phyloP scores from a whole-genome alignment of 2,329 filamentous ascomycete genomes.

The Ciborinia camelliae region DNA sequence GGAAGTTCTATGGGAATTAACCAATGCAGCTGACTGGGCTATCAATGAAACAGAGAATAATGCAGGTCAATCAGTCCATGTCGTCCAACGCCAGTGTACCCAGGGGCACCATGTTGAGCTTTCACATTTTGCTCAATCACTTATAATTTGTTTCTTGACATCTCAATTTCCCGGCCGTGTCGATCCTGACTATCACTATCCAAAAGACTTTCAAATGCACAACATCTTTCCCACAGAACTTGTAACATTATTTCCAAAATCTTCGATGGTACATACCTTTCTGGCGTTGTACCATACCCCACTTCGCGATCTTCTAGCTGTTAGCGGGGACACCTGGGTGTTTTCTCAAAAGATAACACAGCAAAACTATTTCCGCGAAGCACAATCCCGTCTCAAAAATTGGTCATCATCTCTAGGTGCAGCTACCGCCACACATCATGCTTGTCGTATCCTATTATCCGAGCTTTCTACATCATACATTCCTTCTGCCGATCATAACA shows the following conservation, averaged over 20 bases:
- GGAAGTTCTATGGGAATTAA: conserved; percentile 49
- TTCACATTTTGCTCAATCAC: conserved; percentile 29
- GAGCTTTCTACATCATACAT: conserved; percentile 41
- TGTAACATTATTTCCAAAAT: conserved; percentile 44
- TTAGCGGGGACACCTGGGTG: conserved; percentile 57
- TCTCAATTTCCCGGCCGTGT: conserved; percentile 30
- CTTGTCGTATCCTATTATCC: conserved; percentile 49
- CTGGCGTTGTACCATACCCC: conserved; percentile 56
- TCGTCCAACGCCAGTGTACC: conserved; percentile 22
- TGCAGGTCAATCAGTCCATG: conserved; percentile 22
- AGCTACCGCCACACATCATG: conserved; percentile 47
- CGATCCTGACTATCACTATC: conserved; percentile 36
- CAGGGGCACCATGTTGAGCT: conserved; percentile 18
- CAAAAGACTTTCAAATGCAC: conserved; percentile 21
- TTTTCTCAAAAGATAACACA: conserved; percentile 53
- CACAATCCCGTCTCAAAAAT: conserved; percentile 45
- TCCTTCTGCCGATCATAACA: not conserved
- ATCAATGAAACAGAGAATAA: conserved; percentile 21
- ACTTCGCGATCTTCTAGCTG: conserved; percentile 54
- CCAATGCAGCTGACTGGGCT: conserved; percentile 47
- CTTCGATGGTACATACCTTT: conserved; percentile 50
- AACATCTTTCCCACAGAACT: conserved; percentile 22
- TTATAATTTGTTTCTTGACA: conserved; percentile 31
- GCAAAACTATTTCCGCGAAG: conserved; percentile 44
- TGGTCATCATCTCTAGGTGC: conserved; percentile 48